Conservation (phyloP, 208 protist genomes). For the Crithidia sp. region DNA sequence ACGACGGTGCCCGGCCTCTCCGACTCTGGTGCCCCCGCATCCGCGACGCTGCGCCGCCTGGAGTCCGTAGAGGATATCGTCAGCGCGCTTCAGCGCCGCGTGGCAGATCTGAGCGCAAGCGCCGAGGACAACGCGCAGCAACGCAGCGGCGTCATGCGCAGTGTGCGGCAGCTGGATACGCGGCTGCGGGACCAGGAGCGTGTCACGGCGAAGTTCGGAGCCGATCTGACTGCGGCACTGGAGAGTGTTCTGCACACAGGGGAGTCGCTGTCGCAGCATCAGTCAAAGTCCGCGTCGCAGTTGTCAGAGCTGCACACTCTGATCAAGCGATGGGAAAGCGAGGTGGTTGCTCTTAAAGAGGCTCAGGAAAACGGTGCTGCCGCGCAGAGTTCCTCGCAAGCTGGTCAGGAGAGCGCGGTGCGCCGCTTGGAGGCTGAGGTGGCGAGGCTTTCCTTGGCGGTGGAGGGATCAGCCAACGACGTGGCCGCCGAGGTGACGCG, state of each 20-base stretch:
- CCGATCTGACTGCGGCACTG: conserved; percentile 39
- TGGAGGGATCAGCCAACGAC: conserved; percentile 7
- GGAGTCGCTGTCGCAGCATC: conserved; percentile 24
- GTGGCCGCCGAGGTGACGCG: neutral
- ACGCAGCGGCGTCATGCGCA: conserved; percentile 4
- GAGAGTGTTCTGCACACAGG: conserved; percentile 32
- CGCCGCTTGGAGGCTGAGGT: neutral
- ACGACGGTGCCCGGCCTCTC: conserved; percentile 2
- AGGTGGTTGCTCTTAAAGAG: neutral
- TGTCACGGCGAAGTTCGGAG: conserved; percentile 25
- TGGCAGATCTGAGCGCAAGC: conserved; percentile 29
- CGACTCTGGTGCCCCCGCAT: neutral
- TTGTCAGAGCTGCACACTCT: conserved; percentile 12
- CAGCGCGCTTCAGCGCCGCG: conserved; percentile 29
- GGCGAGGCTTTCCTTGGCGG: neutral
- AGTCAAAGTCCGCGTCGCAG: conserved; percentile 3
- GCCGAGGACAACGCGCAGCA: conserved; percentile 31
- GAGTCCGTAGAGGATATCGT: conserved; percentile 19
- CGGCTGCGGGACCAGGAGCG: conserved; percentile 25
- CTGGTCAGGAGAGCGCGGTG: neutral
- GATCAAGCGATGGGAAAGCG: neutral
- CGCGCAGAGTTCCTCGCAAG: neutral
- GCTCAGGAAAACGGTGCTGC: neutral
- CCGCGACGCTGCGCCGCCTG: conserved; percentile 14
- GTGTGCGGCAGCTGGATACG: conserved; percentile 22